These are phyloP conservation scores for Psilocybe subaeruginosa DNA, from an alignment of 768 basidiomycete genomes.

Conservation along the genomic window DNA sequence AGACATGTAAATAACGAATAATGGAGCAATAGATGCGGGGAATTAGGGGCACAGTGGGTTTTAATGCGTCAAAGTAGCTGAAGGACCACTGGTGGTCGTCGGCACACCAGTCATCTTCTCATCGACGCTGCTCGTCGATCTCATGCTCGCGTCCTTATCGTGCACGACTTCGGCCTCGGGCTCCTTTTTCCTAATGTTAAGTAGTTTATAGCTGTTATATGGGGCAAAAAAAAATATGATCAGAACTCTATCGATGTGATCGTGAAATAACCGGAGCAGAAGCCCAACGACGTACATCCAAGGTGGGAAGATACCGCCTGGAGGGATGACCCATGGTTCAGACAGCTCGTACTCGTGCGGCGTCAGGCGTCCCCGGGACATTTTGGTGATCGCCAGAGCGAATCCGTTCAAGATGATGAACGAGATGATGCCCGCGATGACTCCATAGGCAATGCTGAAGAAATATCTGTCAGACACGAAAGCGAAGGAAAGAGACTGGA, in stretches of 20 bases:
- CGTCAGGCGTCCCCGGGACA: constrained; percentile 58
- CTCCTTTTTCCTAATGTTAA: background rate
- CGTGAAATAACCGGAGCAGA: background rate
- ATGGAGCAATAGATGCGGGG: too few species aligned
- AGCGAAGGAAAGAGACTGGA: background rate
- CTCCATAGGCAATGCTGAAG: constrained; percentile 82
- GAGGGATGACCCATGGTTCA: constrained; percentile 74
- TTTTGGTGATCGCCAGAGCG: constrained; percentile 57
- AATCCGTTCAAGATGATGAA: constrained; percentile 77
- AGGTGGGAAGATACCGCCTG: constrained; percentile 65
- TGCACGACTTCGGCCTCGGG: background rate
- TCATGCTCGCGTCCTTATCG: background rate
- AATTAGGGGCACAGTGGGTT: background rate
- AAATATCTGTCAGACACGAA: constrained; percentile 3
- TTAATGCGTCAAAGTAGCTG: background rate
- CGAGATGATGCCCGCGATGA: constrained; percentile 76
- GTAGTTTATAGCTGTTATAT: constrained; percentile 2
- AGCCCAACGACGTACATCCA: constrained; percentile 61
- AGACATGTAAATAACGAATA: background rate
- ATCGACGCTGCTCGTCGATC: constrained; percentile 9
- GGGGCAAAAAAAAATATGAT: too few species aligned
- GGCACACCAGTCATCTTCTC: background rate
- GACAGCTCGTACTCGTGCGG: constrained; percentile 67
- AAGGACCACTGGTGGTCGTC: too few species aligned
- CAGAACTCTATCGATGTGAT: background rate